phyloP scores from a whole-genome alignment of 2,329 filamentous ascomycete species.

The Claviceps sp. region DNA sequence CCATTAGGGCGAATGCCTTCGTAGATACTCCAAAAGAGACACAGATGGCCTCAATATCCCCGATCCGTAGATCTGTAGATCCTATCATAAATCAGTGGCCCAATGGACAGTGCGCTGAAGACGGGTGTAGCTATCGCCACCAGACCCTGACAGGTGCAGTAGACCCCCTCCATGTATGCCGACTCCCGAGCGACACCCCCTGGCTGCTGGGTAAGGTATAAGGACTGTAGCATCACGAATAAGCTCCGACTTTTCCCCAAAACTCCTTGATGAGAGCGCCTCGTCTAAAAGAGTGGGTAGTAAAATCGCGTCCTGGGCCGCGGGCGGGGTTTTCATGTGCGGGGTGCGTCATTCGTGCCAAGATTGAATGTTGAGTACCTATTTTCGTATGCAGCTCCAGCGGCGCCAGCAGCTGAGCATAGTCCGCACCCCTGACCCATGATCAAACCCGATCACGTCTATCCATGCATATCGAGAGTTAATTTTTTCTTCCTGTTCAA shows the following conservation, averaged over 20 bases:
- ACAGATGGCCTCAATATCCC: background rate
- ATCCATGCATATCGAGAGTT: no score
- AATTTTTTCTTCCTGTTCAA: no score
- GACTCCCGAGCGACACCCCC: background rate
- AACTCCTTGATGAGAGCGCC: no score
- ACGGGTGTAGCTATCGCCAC: background rate
- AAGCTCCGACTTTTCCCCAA: background rate
- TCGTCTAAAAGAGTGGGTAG: background rate
- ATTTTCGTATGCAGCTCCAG: background rate
- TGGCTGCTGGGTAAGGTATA: background rate
- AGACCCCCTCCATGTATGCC: background rate
- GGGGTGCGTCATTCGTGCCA: background rate
- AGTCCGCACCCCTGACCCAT: background rate
- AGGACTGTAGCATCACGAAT: background rate
- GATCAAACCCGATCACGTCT: background rate
- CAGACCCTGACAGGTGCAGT: background rate
- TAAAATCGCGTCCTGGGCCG: background rate
- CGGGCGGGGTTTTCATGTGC: background rate
- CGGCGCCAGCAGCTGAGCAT: background rate
- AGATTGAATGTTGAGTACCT: background rate
- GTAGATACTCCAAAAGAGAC: background rate
- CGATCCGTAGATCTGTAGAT: background rate
- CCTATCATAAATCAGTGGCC: background rate
- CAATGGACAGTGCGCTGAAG: background rate
- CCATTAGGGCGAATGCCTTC: background rate